Percentiles rank a stretch among this genome's conserved stretches.
These are phyloP conservation scores for Parastagonospora nodorum DNA, from an alignment of 2,329 filamentous ascomycete genomes.

Conservation along the genomic window DNA sequence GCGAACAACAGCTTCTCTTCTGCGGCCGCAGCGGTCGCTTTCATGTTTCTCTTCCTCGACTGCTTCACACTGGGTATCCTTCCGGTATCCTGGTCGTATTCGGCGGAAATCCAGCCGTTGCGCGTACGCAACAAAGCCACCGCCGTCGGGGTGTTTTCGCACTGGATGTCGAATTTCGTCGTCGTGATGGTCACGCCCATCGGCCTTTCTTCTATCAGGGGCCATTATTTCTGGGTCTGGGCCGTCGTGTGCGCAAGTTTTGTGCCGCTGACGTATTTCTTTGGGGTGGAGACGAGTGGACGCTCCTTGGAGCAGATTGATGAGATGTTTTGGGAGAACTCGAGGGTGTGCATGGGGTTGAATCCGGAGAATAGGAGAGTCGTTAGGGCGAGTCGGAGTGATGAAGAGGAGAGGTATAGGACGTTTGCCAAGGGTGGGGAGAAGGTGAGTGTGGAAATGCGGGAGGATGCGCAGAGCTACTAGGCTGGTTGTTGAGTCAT, in stretches of 20 bases:
- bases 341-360: constrained; percentile 39
- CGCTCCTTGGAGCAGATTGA: constrained; percentile 34
- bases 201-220: constrained; percentile 18
- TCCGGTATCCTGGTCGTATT: constrained; percentile 56
- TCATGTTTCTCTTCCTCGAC: constrained; percentile 36
- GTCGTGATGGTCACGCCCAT: constrained; percentile 59
- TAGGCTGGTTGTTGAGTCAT: not conserved
- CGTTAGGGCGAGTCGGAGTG: constrained; percentile 18
- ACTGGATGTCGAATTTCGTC: constrained; percentile 57
- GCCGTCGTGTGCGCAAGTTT: constrained; percentile 57
- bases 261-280: constrained; percentile 53
- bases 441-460: constrained; percentile 7
- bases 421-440: constrained; percentile 20
- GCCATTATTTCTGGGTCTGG: constrained; percentile 60
- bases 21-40: constrained; percentile 48
- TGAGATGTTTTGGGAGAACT: constrained; percentile 38
- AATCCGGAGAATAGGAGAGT: constrained; percentile 32
- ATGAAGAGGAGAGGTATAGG: constrained; percentile 28
- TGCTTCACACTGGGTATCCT: constrained; percentile 28
- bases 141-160: constrained; percentile 55
- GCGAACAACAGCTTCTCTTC: constrained; percentile 24
- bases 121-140: constrained; percentile 56
- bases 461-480: constrained; percentile 7
- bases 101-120: constrained; percentile 56
- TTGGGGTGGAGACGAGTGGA: constrained; percentile 33